Percentiles rank a stretch among this genome's conserved stretches.
Evolutionary conservation across 2,329 filamentous ascomycete genomes (phyloP).

Genomic region (Phaeosphaeriaceae sp.): DNA sequence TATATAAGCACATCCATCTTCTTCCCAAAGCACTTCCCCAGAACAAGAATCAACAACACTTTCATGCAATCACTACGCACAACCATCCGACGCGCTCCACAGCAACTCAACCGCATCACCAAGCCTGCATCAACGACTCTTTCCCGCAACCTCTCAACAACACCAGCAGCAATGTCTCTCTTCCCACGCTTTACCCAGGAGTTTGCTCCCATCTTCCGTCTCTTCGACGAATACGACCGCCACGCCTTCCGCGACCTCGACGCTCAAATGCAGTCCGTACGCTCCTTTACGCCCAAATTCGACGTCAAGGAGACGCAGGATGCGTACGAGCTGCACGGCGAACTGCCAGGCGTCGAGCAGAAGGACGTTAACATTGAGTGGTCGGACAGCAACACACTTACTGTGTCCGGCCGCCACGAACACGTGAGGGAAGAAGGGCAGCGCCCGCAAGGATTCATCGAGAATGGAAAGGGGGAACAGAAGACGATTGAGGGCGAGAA

Average conservation of each 20-base stretch:
- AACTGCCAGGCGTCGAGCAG: conserved; percentile 77
- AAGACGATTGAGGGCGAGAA: conserved; percentile 26
- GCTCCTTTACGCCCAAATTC: conserved; percentile 76
- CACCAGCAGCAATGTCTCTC: conserved; percentile 48
- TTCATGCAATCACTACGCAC: conserved; percentile 48
- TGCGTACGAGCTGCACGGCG: conserved; percentile 78
- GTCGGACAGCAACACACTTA: conserved; percentile 75
- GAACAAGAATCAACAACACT: conserved; percentile 33
- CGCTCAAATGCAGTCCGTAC: conserved; percentile 40
- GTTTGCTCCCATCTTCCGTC: conserved; percentile 55
- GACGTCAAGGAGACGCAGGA: conserved; percentile 75
- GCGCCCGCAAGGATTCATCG: conserved; percentile 57
- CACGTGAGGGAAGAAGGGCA: conserved; percentile 65
- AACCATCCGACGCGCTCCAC: conserved; percentile 39
- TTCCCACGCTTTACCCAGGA: conserved; percentile 52
- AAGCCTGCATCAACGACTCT: conserved; percentile 26
- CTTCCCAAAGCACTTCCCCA: conserved; percentile 27
- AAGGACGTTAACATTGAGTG: conserved; percentile 80
- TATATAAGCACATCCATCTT: conserved; percentile 37
- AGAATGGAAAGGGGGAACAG: conserved; percentile 41
- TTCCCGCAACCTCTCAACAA: conserved; percentile 27
- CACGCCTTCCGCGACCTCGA: conserved; percentile 38
- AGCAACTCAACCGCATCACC: conserved; percentile 37
- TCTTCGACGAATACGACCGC: conserved; percentile 57
- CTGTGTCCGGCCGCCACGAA: conserved; percentile 74